These are phyloP conservation scores for Inga leiocalycina DNA, from an alignment of 306 rosid genomes.

Conservation along the genomic window DNA sequence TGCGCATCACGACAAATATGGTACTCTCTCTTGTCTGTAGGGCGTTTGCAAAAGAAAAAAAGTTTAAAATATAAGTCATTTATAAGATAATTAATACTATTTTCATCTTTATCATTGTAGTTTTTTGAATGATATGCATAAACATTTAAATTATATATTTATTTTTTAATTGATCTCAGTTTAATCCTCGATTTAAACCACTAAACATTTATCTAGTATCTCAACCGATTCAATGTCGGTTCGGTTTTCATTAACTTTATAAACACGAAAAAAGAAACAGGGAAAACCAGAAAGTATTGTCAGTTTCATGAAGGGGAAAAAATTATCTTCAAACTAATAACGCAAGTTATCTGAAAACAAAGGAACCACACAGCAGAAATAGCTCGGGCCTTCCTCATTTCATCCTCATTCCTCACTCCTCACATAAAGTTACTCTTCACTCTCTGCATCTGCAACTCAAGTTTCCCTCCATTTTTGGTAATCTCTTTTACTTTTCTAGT, in stretches of 20 bases:
- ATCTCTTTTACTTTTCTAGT: background rate
- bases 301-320: background rate
- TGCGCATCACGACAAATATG: no score
- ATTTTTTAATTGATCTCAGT: no score
- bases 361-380: background rate
- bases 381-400: conserved; percentile 10
- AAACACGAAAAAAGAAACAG: background rate
- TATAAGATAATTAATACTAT: no score
- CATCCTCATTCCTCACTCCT: background rate
- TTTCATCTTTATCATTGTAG: no score
- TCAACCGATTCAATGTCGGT: no score
- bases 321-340: background rate
- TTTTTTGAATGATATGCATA: no score
- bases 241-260: no score
- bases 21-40: no score
- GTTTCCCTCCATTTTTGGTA: background rate
- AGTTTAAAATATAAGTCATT: no score
- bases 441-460: background rate
- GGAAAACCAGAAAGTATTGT: background rate
- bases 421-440: background rate
- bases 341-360: background rate
- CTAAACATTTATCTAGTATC: no score
- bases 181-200: no score
- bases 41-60: fast-evolving
- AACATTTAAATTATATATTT: no score